Conservation (phyloP, 805 yeast genomes). For the Ogataea parapolymorpha region DNA sequence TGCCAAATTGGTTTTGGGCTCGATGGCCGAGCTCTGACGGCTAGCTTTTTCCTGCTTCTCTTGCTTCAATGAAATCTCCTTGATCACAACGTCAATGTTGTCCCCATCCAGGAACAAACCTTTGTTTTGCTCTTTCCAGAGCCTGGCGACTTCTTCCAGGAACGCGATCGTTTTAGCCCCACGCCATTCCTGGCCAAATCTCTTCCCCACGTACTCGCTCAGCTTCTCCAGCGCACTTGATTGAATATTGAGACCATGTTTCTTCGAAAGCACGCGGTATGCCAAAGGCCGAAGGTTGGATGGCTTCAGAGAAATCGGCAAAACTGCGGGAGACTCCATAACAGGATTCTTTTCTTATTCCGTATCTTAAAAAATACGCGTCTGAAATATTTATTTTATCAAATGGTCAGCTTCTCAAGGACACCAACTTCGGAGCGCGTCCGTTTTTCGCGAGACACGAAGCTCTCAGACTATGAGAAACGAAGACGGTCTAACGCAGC, state of each 20-base stretch:
- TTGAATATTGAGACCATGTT: conserved; percentile 86
- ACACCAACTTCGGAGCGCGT: conserved; percentile 12
- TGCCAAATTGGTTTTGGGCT: neutral
- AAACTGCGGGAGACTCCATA: conserved; percentile 39
- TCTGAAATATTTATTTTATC: conserved; percentile 6
- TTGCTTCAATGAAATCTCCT: conserved; percentile 39
- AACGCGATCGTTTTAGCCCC: conserved; percentile 57
- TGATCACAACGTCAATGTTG: conserved; percentile 59
- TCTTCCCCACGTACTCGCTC: conserved; percentile 71
- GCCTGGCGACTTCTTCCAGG: conserved; percentile 71
- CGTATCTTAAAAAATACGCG: conserved; percentile 8
- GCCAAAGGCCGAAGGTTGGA: conserved; percentile 88
- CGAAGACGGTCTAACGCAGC: conserved; percentile 16
- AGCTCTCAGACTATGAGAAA: conserved; percentile 19
- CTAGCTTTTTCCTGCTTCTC: conserved; percentile 18
- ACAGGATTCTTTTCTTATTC: neutral
- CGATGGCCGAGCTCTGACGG: neutral
- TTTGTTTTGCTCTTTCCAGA: conserved; percentile 88
- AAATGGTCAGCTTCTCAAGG: conserved; percentile 3
- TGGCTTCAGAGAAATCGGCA: conserved; percentile 78
- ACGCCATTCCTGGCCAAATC: conserved; percentile 87
- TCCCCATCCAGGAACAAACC: conserved; percentile 83
- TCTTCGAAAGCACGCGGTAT: conserved; percentile 83
- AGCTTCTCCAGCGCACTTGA: conserved; percentile 74
- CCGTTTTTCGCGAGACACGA: conserved; percentile 17